Evolutionary conservation across 352 stramenopile genomes (phyloP), one percentile per base, ranked within the genome.

Genomic region (Achlya hypogyna): DNA sequence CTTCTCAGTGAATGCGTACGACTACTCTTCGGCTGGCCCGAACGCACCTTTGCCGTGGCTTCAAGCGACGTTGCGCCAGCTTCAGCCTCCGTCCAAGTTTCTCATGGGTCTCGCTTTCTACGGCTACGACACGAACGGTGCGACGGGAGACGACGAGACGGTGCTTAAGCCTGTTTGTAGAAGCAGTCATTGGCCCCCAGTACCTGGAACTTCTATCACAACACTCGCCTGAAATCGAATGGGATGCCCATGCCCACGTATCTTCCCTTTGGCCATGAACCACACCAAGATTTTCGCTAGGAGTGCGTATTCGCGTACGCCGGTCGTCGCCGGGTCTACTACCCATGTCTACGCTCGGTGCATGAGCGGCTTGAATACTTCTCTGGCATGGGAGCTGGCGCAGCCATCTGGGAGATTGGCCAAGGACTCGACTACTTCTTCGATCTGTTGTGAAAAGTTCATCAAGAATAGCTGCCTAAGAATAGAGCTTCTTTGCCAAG

Each of bases 1-100:
- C 9, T 91, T 91, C 62, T 87, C 82, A 23, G 81, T 93, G 74
- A 93, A 93, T 66, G 84, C 84, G 35, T 93, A 93, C 69, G 84
- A 93, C 60, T 87, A 79, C 68, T 74, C 75, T 47, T 53, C 56
- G 0, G 82, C 78, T 14, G 84, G 84, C 0, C 84, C 84, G 5
- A 93, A 89, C 60, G 81, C 84, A 1, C 84, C 84, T 35, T 74
- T 84, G 34, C 69, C 71, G 20, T 93, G 84, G 84, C 69, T 93
- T n/a, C 65, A 83, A 34, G 69, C 65, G 47, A 91, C 82, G 18
- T 54, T 93, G 18, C 38, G 78, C 23, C 77, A 77, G 20, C 72
- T 93, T 53, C 74, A 68, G 0, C 27, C 60, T 6, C 25, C 51
- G 28, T n/a, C 12, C 38, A 87, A 86, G 62, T 75, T 93, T 18